These are phyloP conservation scores for Melaleuca alternifolia DNA, from an alignment of 345 rosid genomes.

Conservation along the genomic window DNA sequence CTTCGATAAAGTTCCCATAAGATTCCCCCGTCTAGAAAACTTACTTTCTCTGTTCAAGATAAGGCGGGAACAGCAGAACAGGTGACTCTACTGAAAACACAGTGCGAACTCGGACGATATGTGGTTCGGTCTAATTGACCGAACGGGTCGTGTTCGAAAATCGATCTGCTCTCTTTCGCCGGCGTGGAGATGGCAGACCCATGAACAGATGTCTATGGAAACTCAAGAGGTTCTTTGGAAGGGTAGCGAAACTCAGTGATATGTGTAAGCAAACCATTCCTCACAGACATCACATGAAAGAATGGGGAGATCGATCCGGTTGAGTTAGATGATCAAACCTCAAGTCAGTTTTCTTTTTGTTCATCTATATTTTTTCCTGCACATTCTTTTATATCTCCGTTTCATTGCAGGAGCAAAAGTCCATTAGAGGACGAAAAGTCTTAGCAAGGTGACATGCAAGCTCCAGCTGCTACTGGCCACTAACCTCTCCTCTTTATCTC, in stretches of 20 bases:
- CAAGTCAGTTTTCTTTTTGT: not conserved
- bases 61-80: not conserved
- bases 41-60: not conserved
- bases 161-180: not conserved
- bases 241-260: not conserved
- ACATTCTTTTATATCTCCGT: not conserved
- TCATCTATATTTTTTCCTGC: not conserved
- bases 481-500: not conserved
- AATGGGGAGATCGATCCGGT: too few species aligned
- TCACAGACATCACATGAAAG: not conserved
- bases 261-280: not conserved
- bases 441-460: not conserved
- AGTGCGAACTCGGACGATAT: not conserved
- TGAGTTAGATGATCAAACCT: not conserved
- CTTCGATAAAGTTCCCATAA: not conserved
- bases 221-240: not conserved
- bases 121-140: too few species aligned
- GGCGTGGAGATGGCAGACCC: not conserved
- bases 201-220: not conserved
- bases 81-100: not conserved
- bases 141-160: not conserved
- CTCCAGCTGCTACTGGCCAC: not conserved
- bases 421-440: not conserved
- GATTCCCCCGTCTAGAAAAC: not conserved
- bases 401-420: not conserved